These are phyloP conservation scores for Botrytis byssoidea DNA, from an alignment of 2,329 filamentous ascomycete species.

Conservation along the genomic window DNA sequence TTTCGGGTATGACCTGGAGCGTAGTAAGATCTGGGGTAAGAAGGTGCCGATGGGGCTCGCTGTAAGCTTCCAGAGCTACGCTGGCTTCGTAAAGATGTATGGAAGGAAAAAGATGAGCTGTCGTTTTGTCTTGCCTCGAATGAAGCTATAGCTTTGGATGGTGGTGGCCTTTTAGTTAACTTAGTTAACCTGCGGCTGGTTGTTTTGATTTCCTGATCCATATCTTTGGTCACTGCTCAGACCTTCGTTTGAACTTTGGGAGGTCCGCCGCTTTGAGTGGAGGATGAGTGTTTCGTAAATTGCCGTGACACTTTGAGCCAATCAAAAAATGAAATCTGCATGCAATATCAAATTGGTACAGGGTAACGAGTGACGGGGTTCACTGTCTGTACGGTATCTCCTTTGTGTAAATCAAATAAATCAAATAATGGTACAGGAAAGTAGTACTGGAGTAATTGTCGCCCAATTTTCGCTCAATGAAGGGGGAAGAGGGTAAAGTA, in stretches of 20 bases:
- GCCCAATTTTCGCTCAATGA: neutral
- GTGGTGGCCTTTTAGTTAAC: slow-evolving; percentile 50
- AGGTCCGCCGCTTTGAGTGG: slow-evolving; percentile 22
- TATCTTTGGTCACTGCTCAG: slow-evolving; percentile 24
- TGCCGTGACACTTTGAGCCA: slow-evolving; percentile 20
- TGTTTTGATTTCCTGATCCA: slow-evolving; percentile 36
- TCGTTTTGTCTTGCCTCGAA: slow-evolving; percentile 53
- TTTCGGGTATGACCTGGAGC: slow-evolving; percentile 42
- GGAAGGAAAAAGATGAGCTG: slow-evolving; percentile 40
- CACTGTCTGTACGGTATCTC: neutral
- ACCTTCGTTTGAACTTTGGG: slow-evolving; percentile 22
- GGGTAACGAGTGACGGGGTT: slow-evolving; percentile 18
- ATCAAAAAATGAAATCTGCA: slow-evolving; percentile 17
- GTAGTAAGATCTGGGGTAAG: slow-evolving; percentile 38
- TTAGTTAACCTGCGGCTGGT: slow-evolving; percentile 60
- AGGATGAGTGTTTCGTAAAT: slow-evolving; percentile 22
- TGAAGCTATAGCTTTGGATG: slow-evolving; percentile 41
- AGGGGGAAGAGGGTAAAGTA: neutral
- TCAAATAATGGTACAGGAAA: neutral
- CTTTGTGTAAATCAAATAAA: neutral
- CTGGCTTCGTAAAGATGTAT: slow-evolving; percentile 55
- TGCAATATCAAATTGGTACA: slow-evolving; percentile 20
- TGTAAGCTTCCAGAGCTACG: slow-evolving; percentile 62
- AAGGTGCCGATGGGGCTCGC: slow-evolving; percentile 59
- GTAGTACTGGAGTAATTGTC: neutral